Percentiles rank a stretch among this genome's conserved stretches.
Conservation (phyloP, 306 rosid genomes). For the Cucurbita argyrosperma region DNA sequence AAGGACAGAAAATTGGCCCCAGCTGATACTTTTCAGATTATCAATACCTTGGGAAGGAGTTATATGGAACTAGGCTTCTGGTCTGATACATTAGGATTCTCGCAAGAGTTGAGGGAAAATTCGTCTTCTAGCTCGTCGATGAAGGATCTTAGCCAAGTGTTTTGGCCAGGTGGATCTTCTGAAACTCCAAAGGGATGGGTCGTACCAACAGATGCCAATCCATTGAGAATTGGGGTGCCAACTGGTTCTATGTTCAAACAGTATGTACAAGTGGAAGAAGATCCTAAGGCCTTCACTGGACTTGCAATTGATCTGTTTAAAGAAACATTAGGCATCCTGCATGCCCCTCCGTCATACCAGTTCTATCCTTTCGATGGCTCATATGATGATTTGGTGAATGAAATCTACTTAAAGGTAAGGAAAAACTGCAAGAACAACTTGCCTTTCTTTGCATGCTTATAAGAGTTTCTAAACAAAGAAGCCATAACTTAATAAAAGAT, state of each 20-base stretch:
- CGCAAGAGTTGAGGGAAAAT: neutral
- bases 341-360: conserved; percentile 10
- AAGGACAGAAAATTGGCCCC: conserved; percentile 7
- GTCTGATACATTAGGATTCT: conserved; percentile 27
- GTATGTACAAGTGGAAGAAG: conserved; percentile 4
- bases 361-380: conserved; percentile 21
- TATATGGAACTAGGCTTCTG: conserved; percentile 34
- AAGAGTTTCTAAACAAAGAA: neutral
- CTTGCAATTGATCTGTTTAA: conserved; percentile 23
- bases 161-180: conserved; percentile 36
- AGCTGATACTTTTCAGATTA: conserved; percentile 17
- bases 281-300: conserved; percentile 12
- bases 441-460: neutral
- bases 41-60: conserved; percentile 30
- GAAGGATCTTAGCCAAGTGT: conserved; percentile 16
- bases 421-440: neutral
- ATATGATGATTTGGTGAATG: conserved; percentile 25
- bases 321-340: conserved; percentile 4
- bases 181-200: conserved; percentile 29
- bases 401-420: conserved; percentile 8
- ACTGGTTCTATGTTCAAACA: conserved; percentile 11
- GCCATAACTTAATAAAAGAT: neutral
- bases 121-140: conserved; percentile 10
- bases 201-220: neutral
- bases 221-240: conserved; percentile 31